These are phyloP conservation scores for Rhodofomes roseus DNA, from an alignment of 1,284 basidiomycete species.

Conservation along the genomic window DNA sequence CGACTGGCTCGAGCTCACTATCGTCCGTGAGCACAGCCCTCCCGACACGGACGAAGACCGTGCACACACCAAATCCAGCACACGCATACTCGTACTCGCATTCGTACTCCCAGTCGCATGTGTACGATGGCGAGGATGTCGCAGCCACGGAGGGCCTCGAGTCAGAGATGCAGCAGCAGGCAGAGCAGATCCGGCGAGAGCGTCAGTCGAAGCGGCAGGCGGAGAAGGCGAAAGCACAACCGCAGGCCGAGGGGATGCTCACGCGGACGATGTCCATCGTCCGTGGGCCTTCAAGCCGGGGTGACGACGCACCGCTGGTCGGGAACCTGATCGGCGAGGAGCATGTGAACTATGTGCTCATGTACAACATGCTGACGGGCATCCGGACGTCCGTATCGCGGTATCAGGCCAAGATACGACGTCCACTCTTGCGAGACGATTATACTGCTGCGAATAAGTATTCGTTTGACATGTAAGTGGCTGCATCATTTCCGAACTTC, in stretches of 20 bases:
- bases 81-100: constrained; percentile 9
- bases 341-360: constrained; percentile 97
- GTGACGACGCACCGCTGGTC: constrained; percentile 64
- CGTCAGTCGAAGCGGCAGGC: constrained; percentile 62
- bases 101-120: constrained; percentile 9
- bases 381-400: constrained; percentile 95
- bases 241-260: constrained; percentile 44
- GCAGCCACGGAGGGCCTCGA: constrained; percentile 31
- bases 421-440: constrained; percentile 83
- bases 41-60: constrained; percentile 19
- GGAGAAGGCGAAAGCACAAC: constrained; percentile 36
- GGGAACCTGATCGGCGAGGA: constrained; percentile 96
- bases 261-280: constrained; percentile 32
- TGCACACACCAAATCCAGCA: constrained; percentile 10
- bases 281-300: constrained; percentile 24
- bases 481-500: not conserved
- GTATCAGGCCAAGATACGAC: constrained; percentile 92
- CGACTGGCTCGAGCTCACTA: constrained; percentile 38
- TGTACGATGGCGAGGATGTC: constrained; percentile 22
- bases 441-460: constrained; percentile 92
- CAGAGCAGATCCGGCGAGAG: constrained; percentile 79
- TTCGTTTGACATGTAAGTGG: constrained; percentile 90
- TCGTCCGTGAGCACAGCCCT: constrained; percentile 13
- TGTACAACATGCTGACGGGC: constrained; percentile 99
- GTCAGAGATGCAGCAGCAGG: constrained; percentile 78